Evolutionary conservation across 1,284 basidiomycete species (phyloP).

Genomic region (Bjerkandera adusta): DNA sequence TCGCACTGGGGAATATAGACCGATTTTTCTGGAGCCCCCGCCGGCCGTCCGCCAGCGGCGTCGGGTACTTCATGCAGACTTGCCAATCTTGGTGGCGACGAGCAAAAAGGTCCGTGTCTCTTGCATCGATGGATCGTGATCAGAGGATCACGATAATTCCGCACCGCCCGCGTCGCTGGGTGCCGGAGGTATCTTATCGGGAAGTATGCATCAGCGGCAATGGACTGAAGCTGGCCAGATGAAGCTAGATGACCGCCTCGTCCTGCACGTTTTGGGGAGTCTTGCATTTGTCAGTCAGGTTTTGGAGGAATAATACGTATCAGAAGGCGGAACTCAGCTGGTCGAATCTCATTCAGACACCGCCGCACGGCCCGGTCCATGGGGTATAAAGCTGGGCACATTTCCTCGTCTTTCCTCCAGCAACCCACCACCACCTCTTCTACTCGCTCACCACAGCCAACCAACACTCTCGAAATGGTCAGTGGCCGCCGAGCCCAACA

Average conservation of each 20-base stretch:
- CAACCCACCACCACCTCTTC: slow-evolving; percentile 1
- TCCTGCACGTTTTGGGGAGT: neutral
- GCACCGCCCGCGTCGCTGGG: too few species aligned
- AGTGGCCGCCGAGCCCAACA: neutral
- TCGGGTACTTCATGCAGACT: neutral
- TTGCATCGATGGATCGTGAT: slow-evolving; percentile 2
- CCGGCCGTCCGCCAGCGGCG: too few species aligned
- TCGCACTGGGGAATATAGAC: too few species aligned
- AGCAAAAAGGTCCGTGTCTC: neutral
- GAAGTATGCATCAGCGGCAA: neutral
- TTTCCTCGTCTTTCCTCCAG: slow-evolving; percentile 4
- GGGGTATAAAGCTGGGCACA: slow-evolving; percentile 1
- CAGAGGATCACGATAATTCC: neutral
- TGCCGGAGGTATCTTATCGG: neutral
- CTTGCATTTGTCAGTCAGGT: neutral
- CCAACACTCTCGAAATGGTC: slow-evolving; percentile 11
- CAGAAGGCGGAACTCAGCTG: slow-evolving; percentile 4
- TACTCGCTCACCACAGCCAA: neutral
- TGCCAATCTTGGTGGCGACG: neutral
- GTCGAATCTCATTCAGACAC: neutral
- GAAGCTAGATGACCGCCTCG: neutral
- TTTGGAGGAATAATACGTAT: slow-evolving; percentile 2
- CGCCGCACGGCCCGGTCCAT: slow-evolving; percentile 3
- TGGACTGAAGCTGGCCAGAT: neutral
- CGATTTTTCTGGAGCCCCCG: too few species aligned